Evolutionary conservation across 495 filamentous ascomycete species (phyloP).

Genomic region (Arthonia radiata): DNA sequence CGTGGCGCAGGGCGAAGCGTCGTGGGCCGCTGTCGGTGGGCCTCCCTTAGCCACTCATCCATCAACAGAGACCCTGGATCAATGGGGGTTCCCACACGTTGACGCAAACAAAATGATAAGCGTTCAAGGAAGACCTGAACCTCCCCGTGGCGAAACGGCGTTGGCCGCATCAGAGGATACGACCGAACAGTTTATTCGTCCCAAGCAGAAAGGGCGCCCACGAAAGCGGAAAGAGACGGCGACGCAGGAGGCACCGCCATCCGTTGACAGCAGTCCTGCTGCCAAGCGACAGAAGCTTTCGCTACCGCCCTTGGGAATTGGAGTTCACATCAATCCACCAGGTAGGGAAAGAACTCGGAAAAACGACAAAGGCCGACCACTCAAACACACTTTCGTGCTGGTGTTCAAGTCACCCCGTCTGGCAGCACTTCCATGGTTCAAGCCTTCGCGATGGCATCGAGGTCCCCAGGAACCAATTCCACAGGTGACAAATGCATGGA

Average conservation of each 20-base stretch:
- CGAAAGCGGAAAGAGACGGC: background rate
- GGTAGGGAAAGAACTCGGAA: slow-evolving; percentile 20
- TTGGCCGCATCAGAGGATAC: slow-evolving; percentile 1
- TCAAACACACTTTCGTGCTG: slow-evolving; percentile 19
- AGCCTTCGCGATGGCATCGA: background rate
- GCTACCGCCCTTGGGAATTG: slow-evolving; percentile 7
- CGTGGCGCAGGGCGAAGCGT: slow-evolving; percentile 8
- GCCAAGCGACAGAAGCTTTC: background rate
- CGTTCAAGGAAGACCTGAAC: slow-evolving; percentile 19
- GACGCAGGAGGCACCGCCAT: background rate
- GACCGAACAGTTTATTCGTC: slow-evolving; percentile 1
- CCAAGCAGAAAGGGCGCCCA: background rate
- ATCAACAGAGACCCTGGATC: no score
- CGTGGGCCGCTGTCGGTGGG: slow-evolving; percentile 13
- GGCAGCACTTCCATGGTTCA: slow-evolving; percentile 17
- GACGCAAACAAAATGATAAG: slow-evolving; percentile 12
- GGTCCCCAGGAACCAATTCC: slow-evolving; percentile 1
- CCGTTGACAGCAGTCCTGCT: background rate
- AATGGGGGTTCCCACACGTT: slow-evolving; percentile 25
- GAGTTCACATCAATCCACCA: slow-evolving; percentile 26
- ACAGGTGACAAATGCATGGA: background rate
- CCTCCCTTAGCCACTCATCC: no score
- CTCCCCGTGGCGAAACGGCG: slow-evolving; percentile 7
- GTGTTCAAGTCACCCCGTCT: slow-evolving; percentile 24
- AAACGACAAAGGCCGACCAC: slow-evolving; percentile 23